Evolutionary conservation across 202 grass and related monocot species (phyloP), one percentile per base, ranked within the genome.

Genomic region (Panicum hallii): DNA sequence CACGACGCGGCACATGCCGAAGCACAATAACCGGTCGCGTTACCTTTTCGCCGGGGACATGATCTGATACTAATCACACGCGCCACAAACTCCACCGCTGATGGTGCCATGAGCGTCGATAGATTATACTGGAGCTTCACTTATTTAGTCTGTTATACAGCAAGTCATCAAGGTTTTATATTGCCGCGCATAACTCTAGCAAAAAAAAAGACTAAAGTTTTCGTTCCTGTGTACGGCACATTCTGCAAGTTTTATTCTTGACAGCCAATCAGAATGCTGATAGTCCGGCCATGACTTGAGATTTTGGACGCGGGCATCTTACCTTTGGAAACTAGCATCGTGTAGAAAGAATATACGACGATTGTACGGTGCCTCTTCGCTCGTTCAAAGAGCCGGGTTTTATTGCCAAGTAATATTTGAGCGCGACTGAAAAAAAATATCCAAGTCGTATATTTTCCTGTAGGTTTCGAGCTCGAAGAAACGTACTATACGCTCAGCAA

Each of bases 1-100:
- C 57, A 57, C 57, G 68, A 58, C 69, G 61, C 67, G 15, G 74
- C 80, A 73, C 80, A 79, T 88, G 80, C n/a, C 56, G 46, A 9
- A 1, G 22, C 22, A 61, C 13, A 26, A 61, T 28, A 26, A 61
- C 11, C 8, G 47, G 9, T 22, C 38, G n/a, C 17, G 64, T 65
- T 36, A 1, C 12, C 4, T 5, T 67, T 41, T 4, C 36, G 15
- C 9, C 11, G 22, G 36, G 17, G 65, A 64, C 62, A 8, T 36
- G 26, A 34, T 73, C 70, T 72, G 26, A 32, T 50, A 17, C 38
- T 32, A 19, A 5, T 48, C 70, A 52, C 47, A 74, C 11, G 48
- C 30, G 15, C 2, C 36, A 19, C 63, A 6, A 15, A 4, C 23
- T 23, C 11, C 66, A 47, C 5, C 38, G 26, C 67, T 48, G 38